phyloP scores from a whole-genome alignment of 1,284 basidiomycete species.

The Flammula alnicola region DNA sequence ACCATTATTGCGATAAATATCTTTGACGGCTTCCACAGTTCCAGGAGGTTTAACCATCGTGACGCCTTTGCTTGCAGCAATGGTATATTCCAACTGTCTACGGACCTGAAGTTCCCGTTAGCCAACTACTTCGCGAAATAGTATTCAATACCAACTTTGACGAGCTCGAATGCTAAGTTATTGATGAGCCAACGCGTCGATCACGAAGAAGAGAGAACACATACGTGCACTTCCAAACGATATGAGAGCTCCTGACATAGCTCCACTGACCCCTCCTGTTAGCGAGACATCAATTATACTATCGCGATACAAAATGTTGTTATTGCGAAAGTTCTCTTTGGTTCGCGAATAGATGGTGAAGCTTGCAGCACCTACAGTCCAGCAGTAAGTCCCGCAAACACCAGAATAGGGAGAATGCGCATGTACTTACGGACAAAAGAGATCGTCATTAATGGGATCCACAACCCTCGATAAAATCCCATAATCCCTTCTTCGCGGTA shows the following conservation, averaged over 20 bases:
- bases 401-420: neutral
- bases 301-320: slow-evolving; percentile 61
- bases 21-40: slow-evolving; percentile 74
- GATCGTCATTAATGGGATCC: slow-evolving; percentile 95
- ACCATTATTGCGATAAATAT: slow-evolving; percentile 72
- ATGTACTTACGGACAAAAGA: slow-evolving; percentile 86
- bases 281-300: slow-evolving; percentile 72
- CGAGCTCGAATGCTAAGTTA: slow-evolving; percentile 85
- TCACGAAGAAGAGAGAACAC: slow-evolving; percentile 37
- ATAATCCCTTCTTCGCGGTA: slow-evolving; percentile 90
- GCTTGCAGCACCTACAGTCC: slow-evolving; percentile 72
- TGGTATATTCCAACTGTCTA: slow-evolving; percentile 92
- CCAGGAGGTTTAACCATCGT: slow-evolving; percentile 69
- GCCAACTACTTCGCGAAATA: neutral
- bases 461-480: slow-evolving; percentile 90
- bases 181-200: slow-evolving; percentile 12
- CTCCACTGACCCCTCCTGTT: slow-evolving; percentile 79
- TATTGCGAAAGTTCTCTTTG: slow-evolving; percentile 78
- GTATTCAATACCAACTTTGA: slow-evolving; percentile 68
- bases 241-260: slow-evolving; percentile 83
- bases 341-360: slow-evolving; percentile 94
- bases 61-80: slow-evolving; percentile 79
- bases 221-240: slow-evolving; percentile 84
- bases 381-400: too few relatives aligned
- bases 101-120: slow-evolving; percentile 60